Evolutionary conservation across 2,329 filamentous ascomycete species (phyloP), one percentile per base, ranked within the genome.

Genomic region (Botrytis paeoniae): DNA sequence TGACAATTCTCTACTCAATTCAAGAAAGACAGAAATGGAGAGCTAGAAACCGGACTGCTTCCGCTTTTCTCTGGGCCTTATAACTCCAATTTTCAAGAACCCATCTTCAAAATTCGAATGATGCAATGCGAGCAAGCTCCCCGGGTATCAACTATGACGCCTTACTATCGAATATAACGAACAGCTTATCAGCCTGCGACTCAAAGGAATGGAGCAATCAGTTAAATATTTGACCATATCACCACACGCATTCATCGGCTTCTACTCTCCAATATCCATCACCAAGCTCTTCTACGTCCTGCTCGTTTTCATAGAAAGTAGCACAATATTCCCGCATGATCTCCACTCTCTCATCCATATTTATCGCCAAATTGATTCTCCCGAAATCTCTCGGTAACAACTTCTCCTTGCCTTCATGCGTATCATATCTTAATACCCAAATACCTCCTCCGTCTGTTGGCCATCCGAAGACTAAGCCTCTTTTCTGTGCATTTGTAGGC

Each of bases 321-420:
- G 43, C 69, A 63, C 12, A 9, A 63, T 39, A 41, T 12, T 63
- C 69, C 10, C 48, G 48, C 43, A 70, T 70, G 0, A 70, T 8
- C 35, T 51, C 41, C 32, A 70, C n/a, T 37, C 60, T 63, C 32
- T 63, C 59, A 32, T 63, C 59, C 43, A 70, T 63, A 6, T 32
- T 41, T 16, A 70, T 4, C 20, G 29, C 43, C 57, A 70, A 22
- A 22, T 41, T 70, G 7, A 63, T 62, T 29, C 35, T 63, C 32
- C 59, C 59, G 20, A 70, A 51, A 63, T 63, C 43, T 32, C 37
- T 37, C 18, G 25, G 43, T 16, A 39, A 6, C 3, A 22, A 64
- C 16, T 32, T 8, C 29, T n/a, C 14, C n/a, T 32, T n/a, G 20
- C 32, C 18, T 29, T 63, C 25, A 70, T 16, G 25, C 32, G n/a